Evolutionary conservation across 345 rosid genomes (phyloP).

Genomic region (Melaleuca alternifolia): DNA sequence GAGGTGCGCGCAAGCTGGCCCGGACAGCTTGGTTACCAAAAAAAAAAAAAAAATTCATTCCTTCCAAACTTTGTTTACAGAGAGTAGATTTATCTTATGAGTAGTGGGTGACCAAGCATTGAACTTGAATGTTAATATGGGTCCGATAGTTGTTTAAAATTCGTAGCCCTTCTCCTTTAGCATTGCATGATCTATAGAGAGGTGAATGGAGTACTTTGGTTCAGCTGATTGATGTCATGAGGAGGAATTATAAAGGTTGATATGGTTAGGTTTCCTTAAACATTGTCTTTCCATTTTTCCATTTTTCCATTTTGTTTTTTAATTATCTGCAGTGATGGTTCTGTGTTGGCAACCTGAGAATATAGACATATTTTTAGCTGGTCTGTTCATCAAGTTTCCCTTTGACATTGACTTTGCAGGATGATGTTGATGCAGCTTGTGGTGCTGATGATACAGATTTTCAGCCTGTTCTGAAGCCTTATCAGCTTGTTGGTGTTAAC

Average conservation of each 20-base stretch:
- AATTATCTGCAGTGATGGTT: neutral
- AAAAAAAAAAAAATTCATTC: no score
- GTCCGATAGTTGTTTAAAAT: neutral
- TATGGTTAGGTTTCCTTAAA: neutral
- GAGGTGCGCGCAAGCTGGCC: no score
- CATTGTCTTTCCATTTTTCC: neutral
- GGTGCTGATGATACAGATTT: constrained; percentile 56
- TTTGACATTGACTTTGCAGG: constrained; percentile 28
- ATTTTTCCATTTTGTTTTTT: neutral
- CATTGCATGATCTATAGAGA: neutral
- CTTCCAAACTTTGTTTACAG: neutral
- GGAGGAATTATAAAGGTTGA: neutral
- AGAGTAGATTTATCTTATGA: neutral
- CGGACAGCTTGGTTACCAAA: no score
- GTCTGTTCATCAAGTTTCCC: neutral
- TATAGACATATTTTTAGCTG: neutral
- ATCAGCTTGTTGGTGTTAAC: constrained; percentile 91
- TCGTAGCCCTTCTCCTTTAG: neutral
- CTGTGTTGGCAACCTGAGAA: neutral
- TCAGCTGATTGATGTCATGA: neutral
- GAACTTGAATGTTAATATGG: neutral
- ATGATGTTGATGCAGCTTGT: constrained; percentile 78
- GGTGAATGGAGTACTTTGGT: neutral
- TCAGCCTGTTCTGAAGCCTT: constrained; percentile 88
- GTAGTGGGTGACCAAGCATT: neutral